A percentile compares a stretch with the other conserved stretches of the same genome.
phyloP scores from a whole-genome alignment of 1,139 yeast genomes.

The Geotrichum citri-aurantii region DNA sequence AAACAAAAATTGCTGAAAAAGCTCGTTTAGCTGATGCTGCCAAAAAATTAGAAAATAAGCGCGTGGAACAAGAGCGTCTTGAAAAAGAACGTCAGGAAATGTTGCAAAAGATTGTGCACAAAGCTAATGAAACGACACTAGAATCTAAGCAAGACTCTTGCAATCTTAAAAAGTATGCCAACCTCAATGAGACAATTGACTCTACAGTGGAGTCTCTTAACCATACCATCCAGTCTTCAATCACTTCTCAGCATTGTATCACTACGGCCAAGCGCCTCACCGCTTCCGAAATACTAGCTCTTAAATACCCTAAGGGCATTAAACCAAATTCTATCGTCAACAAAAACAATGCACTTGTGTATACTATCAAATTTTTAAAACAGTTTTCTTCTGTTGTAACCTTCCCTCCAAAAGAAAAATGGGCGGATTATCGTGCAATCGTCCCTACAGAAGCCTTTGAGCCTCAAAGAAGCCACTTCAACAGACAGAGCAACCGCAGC shows the following conservation, averaged over 20 bases:
- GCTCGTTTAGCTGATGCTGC: background rate
- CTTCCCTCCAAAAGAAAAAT: slow-evolving; percentile 57
- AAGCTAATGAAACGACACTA: background rate
- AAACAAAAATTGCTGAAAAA: background rate
- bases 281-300: slow-evolving; percentile 52
- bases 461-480: background rate
- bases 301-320: slow-evolving; percentile 58
- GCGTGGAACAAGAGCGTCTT: background rate
- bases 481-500: background rate
- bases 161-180: background rate
- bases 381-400: slow-evolving; percentile 64
- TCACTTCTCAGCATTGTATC: slow-evolving; percentile 15
- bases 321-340: slow-evolving; percentile 41
- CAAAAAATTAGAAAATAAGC: too few species aligned
- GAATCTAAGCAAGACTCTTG: background rate
- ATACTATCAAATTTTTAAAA: slow-evolving; percentile 74
- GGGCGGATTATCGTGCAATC: slow-evolving; percentile 43
- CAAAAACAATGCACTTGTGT: slow-evolving; percentile 40
- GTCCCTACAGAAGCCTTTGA: slow-evolving; percentile 34
- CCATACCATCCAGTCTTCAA: slow-evolving; percentile 1
- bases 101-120: background rate
- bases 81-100: background rate
- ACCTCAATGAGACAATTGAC: background rate
- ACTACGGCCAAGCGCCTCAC: slow-evolving; percentile 37
- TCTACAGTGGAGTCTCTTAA: background rate